Evolutionary conservation across 305 asterid species (phyloP).

Genomic region (Withania somnifera): DNA sequence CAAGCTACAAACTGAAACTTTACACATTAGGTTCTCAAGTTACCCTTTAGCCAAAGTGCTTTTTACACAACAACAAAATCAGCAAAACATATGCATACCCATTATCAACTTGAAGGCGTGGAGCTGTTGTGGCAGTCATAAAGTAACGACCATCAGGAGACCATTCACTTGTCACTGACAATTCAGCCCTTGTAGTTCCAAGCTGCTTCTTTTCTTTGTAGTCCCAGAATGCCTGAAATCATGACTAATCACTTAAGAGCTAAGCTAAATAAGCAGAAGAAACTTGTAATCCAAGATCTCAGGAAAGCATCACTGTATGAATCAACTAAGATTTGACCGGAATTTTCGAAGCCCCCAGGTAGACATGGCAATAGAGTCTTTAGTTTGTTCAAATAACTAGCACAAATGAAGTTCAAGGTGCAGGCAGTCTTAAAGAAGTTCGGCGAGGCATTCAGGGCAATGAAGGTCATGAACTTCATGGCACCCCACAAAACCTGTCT

Average conservation of each 20-base stretch:
- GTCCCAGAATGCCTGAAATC: constrained; percentile 83
- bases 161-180: constrained; percentile 96
- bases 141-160: constrained; percentile 88
- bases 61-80: neutral
- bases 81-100: constrained; percentile 42
- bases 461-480: neutral
- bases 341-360: neutral
- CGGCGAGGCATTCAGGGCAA: neutral
- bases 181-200: constrained; percentile 78
- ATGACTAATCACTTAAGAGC: neutral
- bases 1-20: neutral
- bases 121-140: constrained; percentile 97
- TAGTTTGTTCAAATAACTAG: neutral
- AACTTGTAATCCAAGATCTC: neutral
- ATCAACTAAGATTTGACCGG: neutral
- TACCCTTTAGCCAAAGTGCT: neutral
- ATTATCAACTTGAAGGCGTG: constrained; percentile 93
- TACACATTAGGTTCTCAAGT: neutral
- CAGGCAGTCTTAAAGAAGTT: neutral
- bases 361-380: neutral
- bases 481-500: neutral
- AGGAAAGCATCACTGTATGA: neutral
- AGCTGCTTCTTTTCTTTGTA: constrained; percentile 62
- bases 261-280: neutral
- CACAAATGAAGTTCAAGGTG: neutral